These are phyloP conservation scores for Pseudozyma hubeiensis DNA, from an alignment of 1,284 basidiomycete species.

Conservation along the genomic window DNA sequence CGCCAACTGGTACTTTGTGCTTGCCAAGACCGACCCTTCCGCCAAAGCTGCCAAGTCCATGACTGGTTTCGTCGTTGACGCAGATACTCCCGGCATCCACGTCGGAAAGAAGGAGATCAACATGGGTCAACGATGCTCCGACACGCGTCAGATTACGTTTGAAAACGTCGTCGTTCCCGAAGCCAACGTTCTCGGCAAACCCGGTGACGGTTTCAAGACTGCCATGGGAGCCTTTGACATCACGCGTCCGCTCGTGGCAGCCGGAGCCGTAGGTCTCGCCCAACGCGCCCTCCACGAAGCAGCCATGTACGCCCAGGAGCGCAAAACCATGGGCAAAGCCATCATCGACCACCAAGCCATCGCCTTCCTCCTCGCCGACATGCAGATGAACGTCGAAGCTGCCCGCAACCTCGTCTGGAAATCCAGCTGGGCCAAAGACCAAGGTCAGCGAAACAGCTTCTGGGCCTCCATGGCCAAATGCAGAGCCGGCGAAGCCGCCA, in stretches of 20 bases:
- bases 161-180: conserved; percentile 72
- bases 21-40: conserved; percentile 72
- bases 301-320: conserved; percentile 72
- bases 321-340: conserved; percentile 73
- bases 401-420: conserved; percentile 72
- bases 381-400: conserved; percentile 73
- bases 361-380: conserved; percentile 74
- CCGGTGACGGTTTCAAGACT: conserved; percentile 74
- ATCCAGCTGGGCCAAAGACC: conserved; percentile 72
- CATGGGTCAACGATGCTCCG: conserved; percentile 74
- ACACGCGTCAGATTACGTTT: conserved; percentile 74
- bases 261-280: conserved; percentile 73
- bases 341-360: conserved; percentile 74
- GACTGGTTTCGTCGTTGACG: conserved; percentile 74
- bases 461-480: conserved; percentile 74
- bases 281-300: conserved; percentile 73
- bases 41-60: conserved; percentile 72
- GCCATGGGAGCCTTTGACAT: conserved; percentile 74
- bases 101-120: conserved; percentile 73
- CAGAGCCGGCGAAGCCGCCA: conserved; percentile 68
- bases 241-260: conserved; percentile 71
- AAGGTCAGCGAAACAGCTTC: conserved; percentile 72
- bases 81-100: conserved; percentile 71
- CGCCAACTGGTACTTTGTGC: conserved; percentile 74
- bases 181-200: conserved; percentile 72